Evolutionary conservation across 2,329 filamentous ascomycete genomes (phyloP).

Genomic region (Pseudopyrenochaeta lycopersici): DNA sequence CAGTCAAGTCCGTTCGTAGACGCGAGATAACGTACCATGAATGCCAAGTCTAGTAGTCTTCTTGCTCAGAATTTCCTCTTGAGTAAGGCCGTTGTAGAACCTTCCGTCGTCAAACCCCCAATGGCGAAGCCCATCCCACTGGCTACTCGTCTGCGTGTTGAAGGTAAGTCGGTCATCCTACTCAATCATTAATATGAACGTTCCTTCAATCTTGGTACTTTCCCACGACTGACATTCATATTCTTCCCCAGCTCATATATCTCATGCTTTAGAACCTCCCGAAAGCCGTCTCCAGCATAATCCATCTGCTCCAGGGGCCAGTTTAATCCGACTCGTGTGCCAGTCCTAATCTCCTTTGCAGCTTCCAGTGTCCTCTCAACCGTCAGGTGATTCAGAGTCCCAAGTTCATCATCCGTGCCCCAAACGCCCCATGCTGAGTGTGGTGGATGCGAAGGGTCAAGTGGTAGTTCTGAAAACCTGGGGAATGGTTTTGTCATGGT

Average conservation of each 20-base stretch:
- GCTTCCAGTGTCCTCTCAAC: slow-evolving; percentile 27
- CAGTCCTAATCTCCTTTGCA: slow-evolving; percentile 29
- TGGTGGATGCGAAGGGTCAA: slow-evolving; percentile 29
- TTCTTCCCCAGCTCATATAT: slow-evolving; percentile 31
- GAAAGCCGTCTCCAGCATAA: slow-evolving; percentile 23
- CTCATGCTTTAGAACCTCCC: slow-evolving; percentile 31
- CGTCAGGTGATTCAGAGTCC: slow-evolving; percentile 31
- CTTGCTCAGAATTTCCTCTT: slow-evolving; percentile 25
- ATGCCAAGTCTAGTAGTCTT: slow-evolving; percentile 26
- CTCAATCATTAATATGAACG: neutral
- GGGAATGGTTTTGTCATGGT: slow-evolving; percentile 28
- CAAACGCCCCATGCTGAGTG: slow-evolving; percentile 34
- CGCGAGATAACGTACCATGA: slow-evolving; percentile 15
- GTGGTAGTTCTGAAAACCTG: slow-evolving; percentile 32
- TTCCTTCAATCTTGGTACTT: too few species aligned
- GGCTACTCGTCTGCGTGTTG: slow-evolving; percentile 65
- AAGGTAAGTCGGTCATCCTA: slow-evolving; percentile 53
- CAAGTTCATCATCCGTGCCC: slow-evolving; percentile 30
- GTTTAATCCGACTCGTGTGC: slow-evolving; percentile 26
- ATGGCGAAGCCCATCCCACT: slow-evolving; percentile 60
- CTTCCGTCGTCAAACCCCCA: slow-evolving; percentile 29
- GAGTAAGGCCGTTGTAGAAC: slow-evolving; percentile 31
- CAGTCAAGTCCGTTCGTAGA: neutral
- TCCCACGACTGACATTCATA: slow-evolving; percentile 24
- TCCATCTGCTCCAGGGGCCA: slow-evolving; percentile 36